Evolutionary conservation across 139 green algal genomes (phyloP).

Genomic region (Picochlorum sp.): DNA sequence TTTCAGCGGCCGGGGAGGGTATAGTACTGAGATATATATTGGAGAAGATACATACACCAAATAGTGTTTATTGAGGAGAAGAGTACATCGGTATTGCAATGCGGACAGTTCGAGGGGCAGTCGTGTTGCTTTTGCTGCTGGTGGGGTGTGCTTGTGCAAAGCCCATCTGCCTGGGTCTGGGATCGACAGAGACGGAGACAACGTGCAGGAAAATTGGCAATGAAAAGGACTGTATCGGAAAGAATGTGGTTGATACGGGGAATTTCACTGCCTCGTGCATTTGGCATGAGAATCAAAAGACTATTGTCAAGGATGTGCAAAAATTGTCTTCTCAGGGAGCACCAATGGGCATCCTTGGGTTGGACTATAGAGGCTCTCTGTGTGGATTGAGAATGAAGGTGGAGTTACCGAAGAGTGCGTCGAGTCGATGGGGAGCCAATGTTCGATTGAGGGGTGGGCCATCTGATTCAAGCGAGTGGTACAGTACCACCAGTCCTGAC

Average conservation of each 20-base stretch:
- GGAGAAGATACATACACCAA: too few species aligned
- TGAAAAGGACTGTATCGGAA: background rate
- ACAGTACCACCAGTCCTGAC: background rate
- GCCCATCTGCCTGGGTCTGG: background rate
- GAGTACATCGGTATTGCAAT: background rate
- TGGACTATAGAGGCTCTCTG: background rate
- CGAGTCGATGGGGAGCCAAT: background rate
- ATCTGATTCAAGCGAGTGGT: background rate
- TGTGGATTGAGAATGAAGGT: background rate
- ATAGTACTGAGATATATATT: too few species aligned
- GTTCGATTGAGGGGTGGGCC: background rate
- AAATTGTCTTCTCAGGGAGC: background rate
- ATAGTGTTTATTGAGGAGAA: too few species aligned
- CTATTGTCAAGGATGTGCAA: background rate
- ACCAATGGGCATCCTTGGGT: background rate
- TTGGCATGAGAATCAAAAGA: slow-evolving; percentile 1
- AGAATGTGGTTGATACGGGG: background rate
- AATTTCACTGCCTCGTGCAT: background rate
- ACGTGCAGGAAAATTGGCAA: background rate
- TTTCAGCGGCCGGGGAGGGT: too few species aligned
- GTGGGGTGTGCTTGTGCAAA: background rate
- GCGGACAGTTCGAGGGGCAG: background rate
- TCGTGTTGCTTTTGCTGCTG: background rate
- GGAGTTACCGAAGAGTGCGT: background rate
- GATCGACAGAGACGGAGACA: background rate